These are phyloP conservation scores for Microstroma glucosiphilum DNA, from an alignment of 1,284 basidiomycete genomes.

Conservation along the genomic window DNA sequence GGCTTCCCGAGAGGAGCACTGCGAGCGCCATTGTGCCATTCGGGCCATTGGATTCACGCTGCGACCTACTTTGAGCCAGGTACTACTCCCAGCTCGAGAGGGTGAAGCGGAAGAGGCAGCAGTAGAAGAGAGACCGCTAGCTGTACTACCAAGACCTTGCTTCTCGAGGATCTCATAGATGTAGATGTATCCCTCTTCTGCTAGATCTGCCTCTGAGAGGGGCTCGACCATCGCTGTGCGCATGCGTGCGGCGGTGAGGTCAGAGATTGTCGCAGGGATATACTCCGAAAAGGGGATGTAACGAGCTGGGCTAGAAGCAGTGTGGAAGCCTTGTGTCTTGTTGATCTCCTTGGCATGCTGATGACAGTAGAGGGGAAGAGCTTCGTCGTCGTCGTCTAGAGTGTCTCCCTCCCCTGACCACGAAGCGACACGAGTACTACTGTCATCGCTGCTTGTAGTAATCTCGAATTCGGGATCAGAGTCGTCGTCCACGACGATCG, in stretches of 20 bases:
- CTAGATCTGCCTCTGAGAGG: conserved; percentile 13
- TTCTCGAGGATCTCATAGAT: conserved; percentile 26
- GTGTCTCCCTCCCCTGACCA: not conserved
- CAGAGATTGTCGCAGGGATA: conserved; percentile 11
- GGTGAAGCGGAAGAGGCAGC: too few species aligned
- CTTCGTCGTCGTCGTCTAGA: not conserved
- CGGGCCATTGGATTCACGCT: conserved; percentile 25
- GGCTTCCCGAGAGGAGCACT: conserved; percentile 28
- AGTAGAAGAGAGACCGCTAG: too few species aligned
- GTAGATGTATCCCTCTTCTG: conserved; percentile 31
- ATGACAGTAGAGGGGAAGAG: conserved; percentile 19
- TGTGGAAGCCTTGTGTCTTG: conserved; percentile 25
- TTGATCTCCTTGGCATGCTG: conserved; percentile 35
- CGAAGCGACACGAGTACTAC: not conserved
- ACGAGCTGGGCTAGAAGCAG: not conserved
- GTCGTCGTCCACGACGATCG: conserved; percentile 16
- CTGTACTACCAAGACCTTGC: not conserved
- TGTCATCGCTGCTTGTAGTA: conserved; percentile 14
- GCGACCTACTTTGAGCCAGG: conserved; percentile 32
- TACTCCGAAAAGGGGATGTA: conserved; percentile 13
- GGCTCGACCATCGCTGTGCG: conserved; percentile 19
- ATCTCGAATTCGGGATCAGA: conserved; percentile 8
- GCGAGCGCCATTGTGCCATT: conserved; percentile 24
- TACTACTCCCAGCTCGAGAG: conserved; percentile 12
- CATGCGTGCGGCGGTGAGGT: conserved; percentile 21